A percentile compares a stretch with the other conserved stretches of the same genome.
Evolutionary conservation across 1,139 yeast species (phyloP).

Genomic region (Protomyces lactucae-debilis): DNA sequence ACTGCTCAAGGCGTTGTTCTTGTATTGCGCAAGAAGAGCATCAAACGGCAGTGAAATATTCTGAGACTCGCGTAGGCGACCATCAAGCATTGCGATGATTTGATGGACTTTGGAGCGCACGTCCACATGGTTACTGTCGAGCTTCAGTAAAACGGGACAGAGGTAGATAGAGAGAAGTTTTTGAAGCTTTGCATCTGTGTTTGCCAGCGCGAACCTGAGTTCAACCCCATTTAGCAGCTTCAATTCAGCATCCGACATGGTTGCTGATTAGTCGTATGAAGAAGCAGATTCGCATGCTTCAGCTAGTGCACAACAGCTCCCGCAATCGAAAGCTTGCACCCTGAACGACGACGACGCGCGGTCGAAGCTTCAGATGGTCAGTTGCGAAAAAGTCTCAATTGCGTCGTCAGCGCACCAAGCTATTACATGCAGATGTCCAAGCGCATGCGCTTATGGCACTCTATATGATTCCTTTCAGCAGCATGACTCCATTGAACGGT

Average conservation of each 20-base stretch:
- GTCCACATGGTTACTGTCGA: slow-evolving; percentile 64
- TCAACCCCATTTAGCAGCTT: slow-evolving; percentile 50
- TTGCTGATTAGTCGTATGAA: background rate
- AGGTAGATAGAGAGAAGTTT: slow-evolving; percentile 57
- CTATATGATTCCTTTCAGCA: too few relatives aligned
- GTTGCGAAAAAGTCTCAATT: too few relatives aligned
- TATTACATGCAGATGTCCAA: too few relatives aligned
- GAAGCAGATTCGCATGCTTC: too few relatives aligned
- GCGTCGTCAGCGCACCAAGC: too few relatives aligned
- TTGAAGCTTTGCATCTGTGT: slow-evolving; percentile 61
- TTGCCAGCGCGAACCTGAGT: slow-evolving; percentile 73
- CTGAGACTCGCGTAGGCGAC: slow-evolving; percentile 53
- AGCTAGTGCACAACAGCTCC: too few relatives aligned
- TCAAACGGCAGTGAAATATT: slow-evolving; percentile 57
- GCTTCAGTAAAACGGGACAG: slow-evolving; percentile 71
- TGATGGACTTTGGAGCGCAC: slow-evolving; percentile 66
- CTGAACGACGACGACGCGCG: too few relatives aligned
- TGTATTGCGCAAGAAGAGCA: slow-evolving; percentile 60
- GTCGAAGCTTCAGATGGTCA: too few relatives aligned
- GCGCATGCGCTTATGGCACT: too few relatives aligned
- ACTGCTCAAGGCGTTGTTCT: slow-evolving; percentile 46
- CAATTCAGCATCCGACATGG: background rate
- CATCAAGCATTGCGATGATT: slow-evolving; percentile 32
- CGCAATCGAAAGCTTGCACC: too few relatives aligned
- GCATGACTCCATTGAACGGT: too few relatives aligned